Evolutionary conservation across 2,329 filamentous ascomycete genomes (phyloP).

Genomic region (Cladosporium austrohemisphaericum): DNA sequence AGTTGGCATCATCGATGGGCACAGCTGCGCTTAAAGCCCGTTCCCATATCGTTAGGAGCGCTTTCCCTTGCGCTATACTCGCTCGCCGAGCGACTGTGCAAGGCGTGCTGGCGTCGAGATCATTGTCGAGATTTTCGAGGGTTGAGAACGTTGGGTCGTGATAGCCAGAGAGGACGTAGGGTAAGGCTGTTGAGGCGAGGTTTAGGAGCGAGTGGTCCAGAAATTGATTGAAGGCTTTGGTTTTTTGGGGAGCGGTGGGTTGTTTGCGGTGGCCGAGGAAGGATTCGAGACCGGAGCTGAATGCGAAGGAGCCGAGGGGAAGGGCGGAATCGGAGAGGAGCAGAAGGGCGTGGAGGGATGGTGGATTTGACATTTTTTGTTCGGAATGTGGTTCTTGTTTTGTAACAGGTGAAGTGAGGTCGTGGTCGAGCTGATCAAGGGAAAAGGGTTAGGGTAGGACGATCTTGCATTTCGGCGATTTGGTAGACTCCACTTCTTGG

Average conservation of each 20-base stretch:
- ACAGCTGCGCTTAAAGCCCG: constrained; percentile 25
- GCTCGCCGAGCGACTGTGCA: constrained; percentile 77
- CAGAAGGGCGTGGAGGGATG: constrained; percentile 62
- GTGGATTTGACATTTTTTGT: neutral
- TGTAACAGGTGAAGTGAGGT: no score
- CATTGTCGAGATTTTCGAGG: constrained; percentile 64
- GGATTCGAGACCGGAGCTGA: constrained; percentile 77
- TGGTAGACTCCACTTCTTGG: no score
- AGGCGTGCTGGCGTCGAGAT: constrained; percentile 69
- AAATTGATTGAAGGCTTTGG: constrained; percentile 57
- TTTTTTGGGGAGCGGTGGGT: constrained; percentile 32
- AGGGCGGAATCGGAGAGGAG: constrained; percentile 78
- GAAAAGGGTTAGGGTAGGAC: no score
- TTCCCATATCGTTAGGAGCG: constrained; percentile 73
- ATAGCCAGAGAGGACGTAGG: constrained; percentile 69
- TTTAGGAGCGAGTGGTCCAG: constrained; percentile 67
- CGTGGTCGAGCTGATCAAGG: no score
- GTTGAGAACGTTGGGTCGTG: constrained; percentile 42
- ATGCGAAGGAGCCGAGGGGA: constrained; percentile 81
- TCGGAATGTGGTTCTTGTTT: no score
- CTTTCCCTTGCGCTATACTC: constrained; percentile 70
- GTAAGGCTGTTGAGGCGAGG: constrained; percentile 67
- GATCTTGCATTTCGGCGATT: no score
- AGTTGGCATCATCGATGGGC: neutral
- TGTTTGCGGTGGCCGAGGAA: constrained; percentile 63